Percentiles rank a stretch among this genome's conserved stretches.
Evolutionary conservation across 2,329 filamentous ascomycete genomes (phyloP).

Genomic region (Pyricularia pennisetigena): DNA sequence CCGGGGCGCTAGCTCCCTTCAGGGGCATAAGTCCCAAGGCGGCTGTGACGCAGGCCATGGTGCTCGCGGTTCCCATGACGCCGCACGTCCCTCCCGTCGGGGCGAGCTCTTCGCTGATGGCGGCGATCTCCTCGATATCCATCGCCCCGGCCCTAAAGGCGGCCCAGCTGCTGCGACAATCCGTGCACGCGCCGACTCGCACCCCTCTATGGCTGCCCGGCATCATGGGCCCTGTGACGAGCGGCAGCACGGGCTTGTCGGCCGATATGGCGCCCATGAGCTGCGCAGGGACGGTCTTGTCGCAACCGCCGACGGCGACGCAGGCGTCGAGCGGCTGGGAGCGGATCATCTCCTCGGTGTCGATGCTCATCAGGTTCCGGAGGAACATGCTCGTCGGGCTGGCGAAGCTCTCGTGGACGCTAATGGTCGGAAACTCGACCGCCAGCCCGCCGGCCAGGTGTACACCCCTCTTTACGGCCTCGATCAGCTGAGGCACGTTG

Average conservation of each 20-base stretch:
- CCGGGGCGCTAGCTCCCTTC: slow-evolving; percentile 67
- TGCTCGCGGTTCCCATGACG: slow-evolving; percentile 88
- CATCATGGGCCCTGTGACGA: slow-evolving; percentile 66
- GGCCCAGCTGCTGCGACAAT: slow-evolving; percentile 67
- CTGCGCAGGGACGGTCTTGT: slow-evolving; percentile 66
- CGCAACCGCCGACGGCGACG: slow-evolving; percentile 61
- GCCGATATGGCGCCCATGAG: slow-evolving; percentile 68
- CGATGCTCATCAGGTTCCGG: slow-evolving; percentile 69
- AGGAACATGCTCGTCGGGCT: slow-evolving; percentile 67
- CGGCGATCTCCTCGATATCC: slow-evolving; percentile 62
- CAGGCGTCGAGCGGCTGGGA: slow-evolving; percentile 63
- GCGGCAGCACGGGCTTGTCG: slow-evolving; percentile 59
- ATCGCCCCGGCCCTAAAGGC: slow-evolving; percentile 54
- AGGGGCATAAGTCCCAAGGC: slow-evolving; percentile 75
- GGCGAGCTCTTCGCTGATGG: slow-evolving; percentile 62
- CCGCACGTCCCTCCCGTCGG: slow-evolving; percentile 74
- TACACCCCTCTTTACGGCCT: slow-evolving; percentile 59
- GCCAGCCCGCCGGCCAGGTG: slow-evolving; percentile 58
- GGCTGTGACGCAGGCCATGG: slow-evolving; percentile 78
- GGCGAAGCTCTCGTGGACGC: slow-evolving; percentile 59
- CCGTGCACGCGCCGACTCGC: slow-evolving; percentile 63
- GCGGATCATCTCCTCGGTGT: slow-evolving; percentile 68
- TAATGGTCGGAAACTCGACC: slow-evolving; percentile 67
- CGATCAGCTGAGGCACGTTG: slow-evolving; percentile 61
- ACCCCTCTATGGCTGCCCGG: slow-evolving; percentile 55